These are phyloP conservation scores for Fereydounia khargensis DNA, from an alignment of 1,284 basidiomycete species.

Conservation along the genomic window DNA sequence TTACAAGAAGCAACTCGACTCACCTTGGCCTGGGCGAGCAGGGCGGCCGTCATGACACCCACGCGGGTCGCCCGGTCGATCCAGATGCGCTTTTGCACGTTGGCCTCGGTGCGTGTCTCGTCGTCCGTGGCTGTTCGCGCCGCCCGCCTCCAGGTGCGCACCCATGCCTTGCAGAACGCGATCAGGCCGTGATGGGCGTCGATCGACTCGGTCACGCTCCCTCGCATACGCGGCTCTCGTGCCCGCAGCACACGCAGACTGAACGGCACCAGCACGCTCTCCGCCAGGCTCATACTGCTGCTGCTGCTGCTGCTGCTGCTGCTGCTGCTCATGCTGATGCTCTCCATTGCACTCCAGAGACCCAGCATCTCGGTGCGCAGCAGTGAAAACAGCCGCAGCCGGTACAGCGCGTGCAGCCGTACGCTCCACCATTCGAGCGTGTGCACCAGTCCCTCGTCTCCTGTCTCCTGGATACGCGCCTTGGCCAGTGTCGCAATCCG, in stretches of 20 bases:
- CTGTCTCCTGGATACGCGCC: conserved; percentile 2
- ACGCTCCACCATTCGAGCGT: conserved; percentile 27
- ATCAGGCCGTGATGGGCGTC: conserved; percentile 1
- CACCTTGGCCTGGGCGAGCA: conserved; percentile 15
- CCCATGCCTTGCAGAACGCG: background rate
- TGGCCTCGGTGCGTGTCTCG: background rate
- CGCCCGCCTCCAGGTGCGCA: background rate
- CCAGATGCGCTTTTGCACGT: conserved; percentile 6
- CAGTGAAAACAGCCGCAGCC: conserved; percentile 22
- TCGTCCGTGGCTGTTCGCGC: background rate
- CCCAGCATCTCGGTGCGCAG: conserved; percentile 17
- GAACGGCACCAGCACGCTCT: conserved; percentile 13
- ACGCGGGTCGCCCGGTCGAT: conserved; percentile 6
- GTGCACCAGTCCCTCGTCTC: conserved; percentile 2
- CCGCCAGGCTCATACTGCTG: background rate
- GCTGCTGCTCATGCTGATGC: background rate
- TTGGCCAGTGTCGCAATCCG: conserved; percentile 14
- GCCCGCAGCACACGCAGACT: conserved; percentile 12
- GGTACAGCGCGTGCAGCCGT: conserved; percentile 19
- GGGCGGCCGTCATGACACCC: conserved; percentile 11
- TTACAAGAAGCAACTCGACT: too few species aligned
- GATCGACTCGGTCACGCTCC: conserved; percentile 2
- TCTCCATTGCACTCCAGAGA: conserved; percentile 12
- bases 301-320: background rate
- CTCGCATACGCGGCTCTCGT: conserved; percentile 4